Evolutionary conservation across 345 rosid genomes (phyloP).

Genomic region (Acer saccharum): DNA sequence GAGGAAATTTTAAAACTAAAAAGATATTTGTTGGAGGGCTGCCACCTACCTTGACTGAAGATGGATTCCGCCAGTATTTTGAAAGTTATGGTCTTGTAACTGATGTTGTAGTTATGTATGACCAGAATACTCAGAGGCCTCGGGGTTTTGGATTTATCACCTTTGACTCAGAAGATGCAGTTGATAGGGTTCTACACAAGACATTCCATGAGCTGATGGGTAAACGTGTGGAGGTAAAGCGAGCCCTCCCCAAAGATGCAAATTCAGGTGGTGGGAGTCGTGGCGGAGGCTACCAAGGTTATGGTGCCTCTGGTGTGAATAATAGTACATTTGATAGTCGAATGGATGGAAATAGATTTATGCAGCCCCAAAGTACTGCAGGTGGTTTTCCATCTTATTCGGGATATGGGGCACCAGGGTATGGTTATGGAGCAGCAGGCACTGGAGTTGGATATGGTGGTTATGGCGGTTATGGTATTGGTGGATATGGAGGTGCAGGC

Average conservation of each 20-base stretch:
- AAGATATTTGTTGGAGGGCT: constrained; percentile 48
- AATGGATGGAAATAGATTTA: constrained; percentile 36
- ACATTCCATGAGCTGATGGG: constrained; percentile 34
- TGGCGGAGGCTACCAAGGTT: constrained; percentile 33
- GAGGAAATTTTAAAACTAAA: constrained; percentile 38
- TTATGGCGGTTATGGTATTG: constrained; percentile 36
- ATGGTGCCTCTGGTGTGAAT: constrained; percentile 27
- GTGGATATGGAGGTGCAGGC: constrained; percentile 33
- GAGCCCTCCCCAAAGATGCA: constrained; percentile 43
- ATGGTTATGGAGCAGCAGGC: constrained; percentile 37
- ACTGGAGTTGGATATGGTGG: constrained; percentile 37
- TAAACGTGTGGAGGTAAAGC: constrained; percentile 45
- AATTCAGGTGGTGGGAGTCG: constrained; percentile 31
- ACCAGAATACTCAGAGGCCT: constrained; percentile 45
- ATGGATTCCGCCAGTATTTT: constrained; percentile 40
- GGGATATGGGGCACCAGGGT: constrained; percentile 29
- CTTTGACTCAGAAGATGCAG: constrained; percentile 44
- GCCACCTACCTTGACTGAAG: constrained; percentile 38
- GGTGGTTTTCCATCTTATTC: constrained; percentile 35
- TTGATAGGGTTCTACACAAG: constrained; percentile 39
- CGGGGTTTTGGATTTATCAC: constrained; percentile 52
- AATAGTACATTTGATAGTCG: constrained; percentile 23
- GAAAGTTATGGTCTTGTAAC: constrained; percentile 41
- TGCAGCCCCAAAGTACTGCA: constrained; percentile 32
- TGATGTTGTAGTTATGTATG: constrained; percentile 48